Conservation (phyloP, 352 stramenopile genomes). For the Blastocystis sp. region DNA sequence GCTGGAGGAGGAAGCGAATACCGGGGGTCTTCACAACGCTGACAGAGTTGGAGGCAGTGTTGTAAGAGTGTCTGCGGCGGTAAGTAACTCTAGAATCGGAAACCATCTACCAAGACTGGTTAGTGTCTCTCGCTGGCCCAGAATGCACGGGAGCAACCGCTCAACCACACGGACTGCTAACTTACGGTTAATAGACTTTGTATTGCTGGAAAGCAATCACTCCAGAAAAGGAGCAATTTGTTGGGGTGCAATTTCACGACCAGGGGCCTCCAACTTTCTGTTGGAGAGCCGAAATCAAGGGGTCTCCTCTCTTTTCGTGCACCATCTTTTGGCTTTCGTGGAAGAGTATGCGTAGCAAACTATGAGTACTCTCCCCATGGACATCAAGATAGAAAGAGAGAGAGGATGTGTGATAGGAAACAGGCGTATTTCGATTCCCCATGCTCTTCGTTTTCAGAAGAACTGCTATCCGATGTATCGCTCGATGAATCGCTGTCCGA, state of each 20-base stretch:
- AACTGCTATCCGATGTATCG: neutral
- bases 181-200: conserved; percentile 51
- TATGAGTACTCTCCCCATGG: no score
- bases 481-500: neutral
- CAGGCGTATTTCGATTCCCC: no score
- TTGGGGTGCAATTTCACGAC: neutral
- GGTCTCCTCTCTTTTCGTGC: no score
- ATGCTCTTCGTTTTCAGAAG: no score
- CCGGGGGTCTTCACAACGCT: conserved; percentile 91
- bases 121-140: neutral
- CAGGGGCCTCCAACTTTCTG: no score
- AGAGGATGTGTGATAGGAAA: no score
- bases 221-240: neutral
- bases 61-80: conserved; percentile 91
- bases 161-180: neutral
- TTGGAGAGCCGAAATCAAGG: no score
- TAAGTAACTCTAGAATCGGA: conserved; percentile 91
- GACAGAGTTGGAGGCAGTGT: conserved; percentile 88
- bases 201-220: neutral
- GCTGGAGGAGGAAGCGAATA: conserved; percentile 72
- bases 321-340: no score
- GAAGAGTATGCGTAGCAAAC: no score
- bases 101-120: conserved; percentile 75
- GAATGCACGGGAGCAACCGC: neutral
- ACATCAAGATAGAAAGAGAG: no score